These are phyloP conservation scores for Amanita rimosa DNA, from an alignment of 768 basidiomycete species.

Conservation along the genomic window DNA sequence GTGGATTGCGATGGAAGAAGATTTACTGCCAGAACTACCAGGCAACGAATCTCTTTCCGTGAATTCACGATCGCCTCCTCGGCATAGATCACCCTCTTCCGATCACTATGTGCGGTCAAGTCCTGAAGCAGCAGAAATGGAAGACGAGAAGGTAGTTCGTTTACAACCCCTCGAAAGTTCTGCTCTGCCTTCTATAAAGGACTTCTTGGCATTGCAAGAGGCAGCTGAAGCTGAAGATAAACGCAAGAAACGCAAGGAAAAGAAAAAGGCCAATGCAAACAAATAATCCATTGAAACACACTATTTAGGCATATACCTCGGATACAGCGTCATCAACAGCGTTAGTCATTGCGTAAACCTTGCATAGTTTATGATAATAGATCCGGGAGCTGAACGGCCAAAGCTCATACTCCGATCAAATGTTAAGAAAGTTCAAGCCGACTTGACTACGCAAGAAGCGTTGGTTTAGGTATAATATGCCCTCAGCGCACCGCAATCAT, in stretches of 20 bases:
- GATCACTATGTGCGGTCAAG: not conserved
- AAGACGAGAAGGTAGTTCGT: constrained; percentile 34
- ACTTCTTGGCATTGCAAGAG: constrained; percentile 69
- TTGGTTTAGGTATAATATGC: no score
- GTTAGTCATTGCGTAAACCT: no score
- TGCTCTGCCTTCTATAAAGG: constrained; percentile 70
- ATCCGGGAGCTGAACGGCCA: no score
- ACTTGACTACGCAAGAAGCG: no score
- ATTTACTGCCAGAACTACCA: constrained; percentile 10
- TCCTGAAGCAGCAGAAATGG: constrained; percentile 26
- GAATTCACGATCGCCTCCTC: constrained; percentile 1
- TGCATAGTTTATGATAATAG: no score
- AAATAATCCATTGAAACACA: not conserved
- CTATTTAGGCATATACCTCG: not conserved
- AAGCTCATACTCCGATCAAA: no score
- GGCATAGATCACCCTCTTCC: constrained; percentile 10
- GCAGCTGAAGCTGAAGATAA: constrained; percentile 56
- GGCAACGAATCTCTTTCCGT: constrained; percentile 7
- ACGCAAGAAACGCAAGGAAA: constrained; percentile 65
- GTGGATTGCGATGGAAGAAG: constrained; percentile 38
- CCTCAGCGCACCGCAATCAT: no score
- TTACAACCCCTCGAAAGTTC: constrained; percentile 75
- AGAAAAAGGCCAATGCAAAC: constrained; percentile 39
- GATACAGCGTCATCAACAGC: no score
- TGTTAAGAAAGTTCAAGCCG: no score